phyloP scores from a whole-genome alignment of 208 protist species.

The Leishmania amazonensis region DNA sequence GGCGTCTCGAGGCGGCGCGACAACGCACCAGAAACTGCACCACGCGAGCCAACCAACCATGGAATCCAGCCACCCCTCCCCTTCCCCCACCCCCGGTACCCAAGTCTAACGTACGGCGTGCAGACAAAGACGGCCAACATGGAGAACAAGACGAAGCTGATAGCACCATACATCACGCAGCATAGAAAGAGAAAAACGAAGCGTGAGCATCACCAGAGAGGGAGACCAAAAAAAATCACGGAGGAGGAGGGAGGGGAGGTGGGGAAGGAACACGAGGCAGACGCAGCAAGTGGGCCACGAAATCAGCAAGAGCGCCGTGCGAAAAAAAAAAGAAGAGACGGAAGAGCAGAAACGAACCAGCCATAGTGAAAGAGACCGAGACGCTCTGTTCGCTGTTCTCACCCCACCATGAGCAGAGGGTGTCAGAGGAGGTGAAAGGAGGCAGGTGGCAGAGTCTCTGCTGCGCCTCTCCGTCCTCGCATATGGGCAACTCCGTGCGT shows the following conservation, averaged over 20 bases:
- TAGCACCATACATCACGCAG: background rate
- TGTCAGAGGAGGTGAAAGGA: background rate
- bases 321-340: slow-evolving; percentile 5
- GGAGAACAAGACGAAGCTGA: background rate
- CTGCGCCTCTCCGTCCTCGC: background rate
- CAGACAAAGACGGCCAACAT: slow-evolving; percentile 3
- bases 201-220: background rate
- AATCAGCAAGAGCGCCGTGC: background rate
- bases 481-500: background rate
- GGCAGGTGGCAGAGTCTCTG: background rate
- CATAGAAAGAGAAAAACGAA: background rate
- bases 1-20: background rate
- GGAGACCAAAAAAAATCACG: background rate
- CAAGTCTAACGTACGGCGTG: background rate
- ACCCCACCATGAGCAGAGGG: background rate
- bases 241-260: background rate
- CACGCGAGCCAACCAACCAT: background rate
- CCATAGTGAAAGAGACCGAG: background rate
- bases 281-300: background rate
- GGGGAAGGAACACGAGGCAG: background rate
- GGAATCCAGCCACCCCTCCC: background rate
- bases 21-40: background rate
- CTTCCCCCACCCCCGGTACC: background rate
- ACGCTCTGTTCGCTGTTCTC: background rate
- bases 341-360: background rate